Conservation (phyloP, 129 eudicot genomes). For the Arctium minus region DNA sequence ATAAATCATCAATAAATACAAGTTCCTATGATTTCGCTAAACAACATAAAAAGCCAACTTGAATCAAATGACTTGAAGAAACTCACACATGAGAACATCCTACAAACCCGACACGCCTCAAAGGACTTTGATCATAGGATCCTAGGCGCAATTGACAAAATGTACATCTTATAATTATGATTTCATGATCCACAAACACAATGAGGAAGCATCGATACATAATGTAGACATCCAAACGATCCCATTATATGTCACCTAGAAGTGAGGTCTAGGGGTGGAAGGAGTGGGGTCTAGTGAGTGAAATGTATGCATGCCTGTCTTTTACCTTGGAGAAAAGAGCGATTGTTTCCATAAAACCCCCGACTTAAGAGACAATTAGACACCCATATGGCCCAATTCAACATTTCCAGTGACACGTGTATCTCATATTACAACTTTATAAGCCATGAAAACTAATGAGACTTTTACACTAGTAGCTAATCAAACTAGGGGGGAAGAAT, state of each 20-base stretch:
- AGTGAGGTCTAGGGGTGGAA: background rate
- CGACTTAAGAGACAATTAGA: background rate
- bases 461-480: background rate
- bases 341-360: background rate
- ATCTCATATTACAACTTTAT: background rate
- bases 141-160: background rate
- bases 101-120: background rate
- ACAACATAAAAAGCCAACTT: background rate
- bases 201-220: background rate
- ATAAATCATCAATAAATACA: background rate
- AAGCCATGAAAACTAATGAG: background rate
- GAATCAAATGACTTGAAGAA: background rate
- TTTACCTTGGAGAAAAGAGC: background rate
- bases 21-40: background rate
- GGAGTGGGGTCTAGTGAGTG: background rate
- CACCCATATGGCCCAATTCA: background rate
- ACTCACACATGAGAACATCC: background rate
- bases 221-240: background rate
- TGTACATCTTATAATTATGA: background rate
- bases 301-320: background rate
- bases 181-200: background rate
- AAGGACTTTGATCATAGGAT: background rate
- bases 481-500: background rate
- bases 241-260: background rate
- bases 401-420: background rate